Evolutionary conservation across 371 early-diverging fungal species (phyloP).

Genomic region (Apophysomyces sp.): DNA sequence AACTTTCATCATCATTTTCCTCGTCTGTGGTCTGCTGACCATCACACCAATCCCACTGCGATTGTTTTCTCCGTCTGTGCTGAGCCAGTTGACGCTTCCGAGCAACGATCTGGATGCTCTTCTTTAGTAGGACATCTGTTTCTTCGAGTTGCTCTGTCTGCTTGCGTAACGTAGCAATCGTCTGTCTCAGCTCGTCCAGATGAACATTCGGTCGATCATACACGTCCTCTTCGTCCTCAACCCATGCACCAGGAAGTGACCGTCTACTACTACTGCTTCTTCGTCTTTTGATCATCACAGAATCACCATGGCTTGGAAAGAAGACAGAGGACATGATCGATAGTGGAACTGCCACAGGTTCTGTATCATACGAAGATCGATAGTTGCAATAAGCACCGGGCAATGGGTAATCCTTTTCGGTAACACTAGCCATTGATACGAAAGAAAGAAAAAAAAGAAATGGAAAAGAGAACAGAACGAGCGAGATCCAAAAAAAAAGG

Average conservation of each 20-base stretch:
- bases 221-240: constrained; percentile 22
- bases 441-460: neutral
- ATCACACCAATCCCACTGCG: constrained; percentile 26
- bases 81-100: constrained; percentile 31
- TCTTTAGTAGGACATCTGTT: constrained; percentile 43
- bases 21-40: neutral
- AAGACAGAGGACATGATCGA: constrained; percentile 22
- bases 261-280: neutral
- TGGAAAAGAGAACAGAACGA: neutral
- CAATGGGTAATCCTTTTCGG: neutral
- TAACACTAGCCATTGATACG: neutral
- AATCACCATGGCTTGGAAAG: constrained; percentile 15
- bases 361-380: neutral
- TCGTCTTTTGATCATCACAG: constrained; percentile 11
- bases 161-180: constrained; percentile 33
- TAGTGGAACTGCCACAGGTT: constrained; percentile 4
- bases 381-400: neutral
- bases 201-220: neutral
- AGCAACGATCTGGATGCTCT: constrained; percentile 39
- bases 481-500: neutral
- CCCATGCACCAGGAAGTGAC: constrained; percentile 40
- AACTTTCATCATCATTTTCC: neutral
- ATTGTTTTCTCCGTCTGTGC: constrained; percentile 16
- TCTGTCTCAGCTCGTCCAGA: constrained; percentile 27
- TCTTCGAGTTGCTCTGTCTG: constrained; percentile 38